These are phyloP conservation scores for Dictyostelium citrinum DNA, from an alignment of 78 protist genomes.

Conservation along the genomic window DNA sequence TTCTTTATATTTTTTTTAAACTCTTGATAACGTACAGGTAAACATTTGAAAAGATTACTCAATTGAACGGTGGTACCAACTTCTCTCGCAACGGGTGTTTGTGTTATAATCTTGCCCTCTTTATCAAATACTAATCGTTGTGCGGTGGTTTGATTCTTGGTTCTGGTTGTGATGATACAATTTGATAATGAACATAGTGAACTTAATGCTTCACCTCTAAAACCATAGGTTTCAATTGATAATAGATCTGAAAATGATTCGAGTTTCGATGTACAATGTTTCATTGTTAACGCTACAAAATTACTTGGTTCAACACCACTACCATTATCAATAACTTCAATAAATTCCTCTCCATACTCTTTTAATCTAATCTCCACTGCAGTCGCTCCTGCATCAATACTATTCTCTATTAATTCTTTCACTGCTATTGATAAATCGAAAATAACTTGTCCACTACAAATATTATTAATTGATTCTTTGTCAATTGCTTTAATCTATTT, in stretches of 20 bases:
- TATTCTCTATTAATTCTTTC: constrained; percentile 96
- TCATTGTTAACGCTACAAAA: constrained; percentile 57
- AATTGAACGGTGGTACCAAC: constrained; percentile 91
- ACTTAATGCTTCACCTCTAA: constrained; percentile 97
- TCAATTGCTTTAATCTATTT: constrained; percentile 50
- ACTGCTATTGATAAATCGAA: constrained; percentile 86
- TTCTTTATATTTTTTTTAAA: constrained; percentile 55
- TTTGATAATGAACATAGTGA: constrained; percentile 88
- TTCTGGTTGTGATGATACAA: constrained; percentile 17
- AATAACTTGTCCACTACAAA: constrained; percentile 93
- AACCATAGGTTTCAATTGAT: constrained; percentile 88
- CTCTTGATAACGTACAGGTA: constrained; percentile 92
- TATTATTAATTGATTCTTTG: constrained; percentile 73
- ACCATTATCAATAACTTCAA: constrained; percentile 93
- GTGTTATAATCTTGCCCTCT: constrained; percentile 45
- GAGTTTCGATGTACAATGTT: constrained; percentile 92
- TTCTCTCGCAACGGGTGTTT: constrained; percentile 33
- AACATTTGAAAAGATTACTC: constrained; percentile 43
- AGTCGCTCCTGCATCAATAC: constrained; percentile 94
- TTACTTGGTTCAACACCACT: constrained; percentile 77
- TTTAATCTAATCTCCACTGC: constrained; percentile 67
- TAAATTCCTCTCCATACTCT: constrained; percentile 50
- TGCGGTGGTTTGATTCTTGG: not conserved
- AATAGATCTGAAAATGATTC: constrained; percentile 82
- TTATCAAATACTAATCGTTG: constrained; percentile 23